Evolutionary conservation across 768 basidiomycete genomes (phyloP), one percentile per base, ranked within the genome.

Genomic region (Amylocystis lapponica): DNA sequence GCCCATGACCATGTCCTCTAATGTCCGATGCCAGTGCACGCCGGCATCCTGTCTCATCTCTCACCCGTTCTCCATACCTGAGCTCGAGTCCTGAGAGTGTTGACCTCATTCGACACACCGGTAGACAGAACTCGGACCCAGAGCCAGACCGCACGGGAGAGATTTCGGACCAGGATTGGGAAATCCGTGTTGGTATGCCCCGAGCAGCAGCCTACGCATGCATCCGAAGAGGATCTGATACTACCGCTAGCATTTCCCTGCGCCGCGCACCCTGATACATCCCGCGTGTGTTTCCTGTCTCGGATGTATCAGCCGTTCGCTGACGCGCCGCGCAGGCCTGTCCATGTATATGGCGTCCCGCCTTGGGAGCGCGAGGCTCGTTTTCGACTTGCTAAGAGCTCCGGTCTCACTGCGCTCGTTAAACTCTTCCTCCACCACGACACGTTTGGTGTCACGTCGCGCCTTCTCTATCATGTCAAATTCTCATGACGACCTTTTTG

Each of bases 81-180:
- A n/a, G n/a, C n/a, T n/a, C n/a, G n/a, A n/a, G n/a, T n/a, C n/a
- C n/a, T n/a, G n/a, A n/a, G n/a, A n/a, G n/a, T n/a, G n/a, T n/a
- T n/a, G n/a, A n/a, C n/a, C n/a, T n/a, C n/a, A n/a, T n/a, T n/a
- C n/a, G n/a, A n/a, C n/a, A n/a, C n/a, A n/a, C n/a, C n/a, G n/a
- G n/a, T n/a, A 19, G 5, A 33, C n/a, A 33, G n/a, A n/a, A 19
- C 7, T 5, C 40, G n/a, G 40, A 41, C 9, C 40, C 45, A 2
- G 30, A 20, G 8, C 22, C 25, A n/a, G 36, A 43, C 1, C 23
- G 34, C 3, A 41, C 32, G 3, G 35, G 48, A 9, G 49, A 69
- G 48, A 54, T 87, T 7, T 75, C 83, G 1, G 86, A 89, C 58
- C 67, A 70, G 6, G 86, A 89, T 52, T 89, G 86, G 86, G 78